Evolutionary conservation across 2,329 filamentous ascomycete genomes (phyloP).

Genomic region (Curvularia hawaiiensis): DNA sequence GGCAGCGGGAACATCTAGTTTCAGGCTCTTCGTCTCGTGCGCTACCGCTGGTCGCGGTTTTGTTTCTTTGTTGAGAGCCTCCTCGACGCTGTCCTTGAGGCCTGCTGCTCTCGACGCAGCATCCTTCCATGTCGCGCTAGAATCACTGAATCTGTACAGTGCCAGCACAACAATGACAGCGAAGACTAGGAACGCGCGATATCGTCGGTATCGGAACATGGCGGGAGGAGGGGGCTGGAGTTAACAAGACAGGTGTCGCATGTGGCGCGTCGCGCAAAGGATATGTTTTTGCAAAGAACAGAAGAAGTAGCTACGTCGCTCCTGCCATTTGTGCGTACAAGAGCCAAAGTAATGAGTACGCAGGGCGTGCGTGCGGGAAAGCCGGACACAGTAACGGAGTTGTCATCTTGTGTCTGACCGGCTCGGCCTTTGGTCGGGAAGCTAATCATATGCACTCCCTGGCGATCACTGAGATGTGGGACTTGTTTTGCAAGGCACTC

Average conservation of each 20-base stretch:
- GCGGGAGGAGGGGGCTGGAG: slow-evolving; percentile 13
- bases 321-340: slow-evolving; percentile 25
- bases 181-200: slow-evolving; percentile 64
- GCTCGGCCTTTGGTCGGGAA: slow-evolving; percentile 28
- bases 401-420: slow-evolving; percentile 23
- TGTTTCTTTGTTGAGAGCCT: slow-evolving; percentile 24
- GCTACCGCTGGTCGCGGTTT: slow-evolving; percentile 34
- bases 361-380: not conserved
- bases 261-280: slow-evolving; percentile 15
- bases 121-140: slow-evolving; percentile 49
- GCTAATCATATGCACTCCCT: slow-evolving; percentile 24
- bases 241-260: slow-evolving; percentile 13
- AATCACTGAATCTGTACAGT: slow-evolving; percentile 58
- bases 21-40: slow-evolving; percentile 40
- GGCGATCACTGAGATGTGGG: slow-evolving; percentile 14
- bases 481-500: slow-evolving; percentile 1
- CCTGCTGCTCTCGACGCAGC: slow-evolving; percentile 30
- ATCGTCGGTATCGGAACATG: slow-evolving; percentile 66
- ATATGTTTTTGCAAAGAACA: slow-evolving; percentile 2
- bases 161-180: slow-evolving; percentile 61
- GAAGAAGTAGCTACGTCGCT: slow-evolving; percentile 14
- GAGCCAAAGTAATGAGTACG: slow-evolving; percentile 11
- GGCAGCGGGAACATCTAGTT: slow-evolving; percentile 39
- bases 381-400: slow-evolving; percentile 15
- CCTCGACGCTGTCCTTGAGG: slow-evolving; percentile 24